A percentile compares a stretch with the other conserved stretches of the same genome.
These are phyloP conservation scores for Amesomyces nigricolor DNA, from an alignment of 2,329 filamentous ascomycete species.

Conservation along the genomic window DNA sequence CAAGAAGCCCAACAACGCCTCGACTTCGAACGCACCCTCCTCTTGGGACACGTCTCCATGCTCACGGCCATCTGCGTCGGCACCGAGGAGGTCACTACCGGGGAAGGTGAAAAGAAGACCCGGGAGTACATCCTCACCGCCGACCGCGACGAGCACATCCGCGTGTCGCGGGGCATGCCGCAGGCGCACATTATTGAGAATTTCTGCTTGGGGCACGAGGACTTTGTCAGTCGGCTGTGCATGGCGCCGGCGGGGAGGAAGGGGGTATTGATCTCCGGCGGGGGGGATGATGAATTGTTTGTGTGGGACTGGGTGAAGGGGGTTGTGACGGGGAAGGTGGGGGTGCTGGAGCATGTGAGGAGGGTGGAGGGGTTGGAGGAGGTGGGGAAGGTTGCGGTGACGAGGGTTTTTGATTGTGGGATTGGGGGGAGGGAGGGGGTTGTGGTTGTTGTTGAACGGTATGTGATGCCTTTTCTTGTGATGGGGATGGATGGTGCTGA, in stretches of 20 bases:
- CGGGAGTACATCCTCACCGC: constrained; percentile 48
- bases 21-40: constrained; percentile 66
- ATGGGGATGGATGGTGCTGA: constrained; percentile 11
- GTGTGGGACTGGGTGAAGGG: constrained; percentile 74
- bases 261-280: constrained; percentile 73
- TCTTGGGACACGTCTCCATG: constrained; percentile 93
- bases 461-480: constrained; percentile 19
- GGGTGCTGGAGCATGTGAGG: constrained; percentile 43
- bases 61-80: constrained; percentile 63
- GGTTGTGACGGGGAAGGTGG: constrained; percentile 47
- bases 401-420: constrained; percentile 33
- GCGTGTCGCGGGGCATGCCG: constrained; percentile 69
- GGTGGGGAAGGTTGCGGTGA: constrained; percentile 42
- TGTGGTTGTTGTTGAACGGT: constrained; percentile 42
- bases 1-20: background rate
- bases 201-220: constrained; percentile 81
- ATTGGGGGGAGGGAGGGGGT: constrained; percentile 28
- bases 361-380: constrained; percentile 26
- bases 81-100: background rate
- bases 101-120: constrained; percentile 13
- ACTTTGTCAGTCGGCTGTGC: constrained; percentile 76
- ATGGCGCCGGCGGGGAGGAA: constrained; percentile 47
- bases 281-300: constrained; percentile 73
- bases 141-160: constrained; percentile 68
- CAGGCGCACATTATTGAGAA: constrained; percentile 84